Evolutionary conservation across 202 grass and related monocot species (phyloP).

Genomic region (Alloteropsis angusta): DNA sequence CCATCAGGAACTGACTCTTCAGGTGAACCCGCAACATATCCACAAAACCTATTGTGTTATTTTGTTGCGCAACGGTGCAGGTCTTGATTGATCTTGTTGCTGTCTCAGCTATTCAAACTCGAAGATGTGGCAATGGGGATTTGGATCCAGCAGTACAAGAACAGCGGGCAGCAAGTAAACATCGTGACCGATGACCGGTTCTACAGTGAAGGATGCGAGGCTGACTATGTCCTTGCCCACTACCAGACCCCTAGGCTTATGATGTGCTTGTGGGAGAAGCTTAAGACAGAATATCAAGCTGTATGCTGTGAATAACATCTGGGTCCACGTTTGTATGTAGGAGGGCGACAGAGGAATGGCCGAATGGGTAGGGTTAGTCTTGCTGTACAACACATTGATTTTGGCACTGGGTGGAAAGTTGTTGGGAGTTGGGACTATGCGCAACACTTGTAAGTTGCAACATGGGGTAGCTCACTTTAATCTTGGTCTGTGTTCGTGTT

Average conservation of each 20-base stretch:
- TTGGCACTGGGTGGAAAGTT: neutral
- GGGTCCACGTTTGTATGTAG: neutral
- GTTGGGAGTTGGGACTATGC: neutral
- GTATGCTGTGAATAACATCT: slow-evolving; percentile 60
- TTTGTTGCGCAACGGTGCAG: neutral
- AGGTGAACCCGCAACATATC: slow-evolving; percentile 19
- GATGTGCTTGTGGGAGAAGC: slow-evolving; percentile 81
- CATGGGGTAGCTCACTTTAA: neutral
- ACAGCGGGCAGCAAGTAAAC: slow-evolving; percentile 55
- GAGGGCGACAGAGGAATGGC: neutral
- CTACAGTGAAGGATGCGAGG: slow-evolving; percentile 67
- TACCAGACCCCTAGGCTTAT: slow-evolving; percentile 81
- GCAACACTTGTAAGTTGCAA: neutral
- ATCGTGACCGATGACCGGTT: slow-evolving; percentile 63
- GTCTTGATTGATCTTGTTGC: neutral
- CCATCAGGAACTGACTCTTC: slow-evolving; percentile 58
- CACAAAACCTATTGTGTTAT: neutral
- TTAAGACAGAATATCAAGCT: slow-evolving; percentile 55
- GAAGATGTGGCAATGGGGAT: slow-evolving; percentile 95
- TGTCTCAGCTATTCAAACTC: slow-evolving; percentile 78
- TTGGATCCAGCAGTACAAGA: slow-evolving; percentile 78
- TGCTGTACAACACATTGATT: slow-evolving; percentile 5
- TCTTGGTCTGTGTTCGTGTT: neutral
- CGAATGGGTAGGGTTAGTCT: neutral
- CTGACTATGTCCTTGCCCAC: slow-evolving; percentile 74